Percentiles rank a stretch among this genome's conserved stretches.
phyloP scores from a whole-genome alignment of 2,329 filamentous ascomycete species.

The Coleophoma eucalyptorum region DNA sequence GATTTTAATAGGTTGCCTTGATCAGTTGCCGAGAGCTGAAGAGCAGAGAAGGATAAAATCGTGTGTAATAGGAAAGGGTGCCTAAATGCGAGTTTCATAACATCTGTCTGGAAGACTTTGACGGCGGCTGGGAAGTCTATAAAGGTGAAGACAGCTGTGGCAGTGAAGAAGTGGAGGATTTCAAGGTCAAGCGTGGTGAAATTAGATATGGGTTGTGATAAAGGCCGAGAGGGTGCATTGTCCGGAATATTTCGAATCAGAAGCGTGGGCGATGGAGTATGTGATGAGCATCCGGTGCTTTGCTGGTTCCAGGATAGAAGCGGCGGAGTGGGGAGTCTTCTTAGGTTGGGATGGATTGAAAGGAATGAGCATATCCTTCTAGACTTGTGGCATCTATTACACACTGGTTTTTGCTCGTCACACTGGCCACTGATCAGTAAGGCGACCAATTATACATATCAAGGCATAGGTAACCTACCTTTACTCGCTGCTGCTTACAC shows the following conservation, averaged over 20 bases:
- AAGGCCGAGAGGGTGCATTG: background rate
- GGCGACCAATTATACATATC: background rate
- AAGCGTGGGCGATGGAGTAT: background rate
- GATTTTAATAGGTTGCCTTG: slow-evolving; percentile 16
- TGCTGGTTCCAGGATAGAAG: slow-evolving; percentile 5
- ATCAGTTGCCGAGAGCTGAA: slow-evolving; percentile 25
- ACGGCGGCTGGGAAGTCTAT: slow-evolving; percentile 8
- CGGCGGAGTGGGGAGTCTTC: no score
- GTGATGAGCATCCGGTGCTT: background rate
- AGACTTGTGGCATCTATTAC: slow-evolving; percentile 19
- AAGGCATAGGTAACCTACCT: background rate
- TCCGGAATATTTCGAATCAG: background rate
- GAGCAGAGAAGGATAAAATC: slow-evolving; percentile 29
- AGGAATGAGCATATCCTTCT: slow-evolving; percentile 21
- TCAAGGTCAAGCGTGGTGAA: slow-evolving; percentile 34
- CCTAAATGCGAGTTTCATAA: slow-evolving; percentile 18
- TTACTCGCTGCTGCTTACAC: background rate
- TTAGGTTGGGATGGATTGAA: slow-evolving; percentile 17
- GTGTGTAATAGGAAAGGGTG: slow-evolving; percentile 31
- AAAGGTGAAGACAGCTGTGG: slow-evolving; percentile 25
- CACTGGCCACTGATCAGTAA: slow-evolving; percentile 12
- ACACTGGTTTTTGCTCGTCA: slow-evolving; percentile 23
- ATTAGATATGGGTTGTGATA: background rate
- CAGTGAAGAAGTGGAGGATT: slow-evolving; percentile 38
- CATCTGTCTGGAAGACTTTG: slow-evolving; percentile 16